phyloP scores from a whole-genome alignment of 2,329 filamentous ascomycete genomes.

The Colletotrichum tabaci region DNA sequence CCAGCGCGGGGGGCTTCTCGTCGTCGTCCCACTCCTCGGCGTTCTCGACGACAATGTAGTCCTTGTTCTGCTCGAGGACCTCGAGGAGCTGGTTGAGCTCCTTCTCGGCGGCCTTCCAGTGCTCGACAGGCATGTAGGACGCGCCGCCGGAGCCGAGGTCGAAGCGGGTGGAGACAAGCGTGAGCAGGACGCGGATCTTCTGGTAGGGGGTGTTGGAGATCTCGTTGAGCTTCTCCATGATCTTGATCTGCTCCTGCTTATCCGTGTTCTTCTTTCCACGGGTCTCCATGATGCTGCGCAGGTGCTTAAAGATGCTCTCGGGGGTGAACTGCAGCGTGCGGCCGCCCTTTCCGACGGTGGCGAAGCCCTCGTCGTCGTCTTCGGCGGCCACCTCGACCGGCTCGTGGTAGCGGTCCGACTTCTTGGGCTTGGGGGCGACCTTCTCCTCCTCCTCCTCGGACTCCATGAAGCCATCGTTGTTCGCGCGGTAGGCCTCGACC shows the following conservation, averaged over 20 bases:
- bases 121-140: conserved; percentile 91
- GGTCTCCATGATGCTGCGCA: conserved; percentile 93
- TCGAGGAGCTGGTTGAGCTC: conserved; percentile 85
- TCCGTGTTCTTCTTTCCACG: conserved; percentile 99
- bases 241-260: conserved; percentile 91
- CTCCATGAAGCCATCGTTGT: conserved; percentile 91
- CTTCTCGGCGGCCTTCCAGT: conserved; percentile 95
- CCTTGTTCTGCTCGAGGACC: conserved; percentile 83
- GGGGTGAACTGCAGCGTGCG: conserved; percentile 93
- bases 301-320: conserved; percentile 98
- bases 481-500: conserved; percentile 87
- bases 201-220: conserved; percentile 94
- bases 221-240: conserved; percentile 96
- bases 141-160: conserved; percentile 86
- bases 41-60: conserved; percentile 89
- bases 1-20: conserved; percentile 87
- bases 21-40: conserved; percentile 99
- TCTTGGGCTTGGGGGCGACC: conserved; percentile 66
- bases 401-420: conserved; percentile 60
- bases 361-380: conserved; percentile 88
- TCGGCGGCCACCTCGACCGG: conserved; percentile 65
- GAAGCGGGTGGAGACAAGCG: conserved; percentile 93
- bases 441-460: conserved; percentile 83
- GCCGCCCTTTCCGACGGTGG: conserved; percentile 89
- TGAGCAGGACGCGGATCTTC: conserved; percentile 90